Evolutionary conservation across 441 rosid species (phyloP).

Genomic region (Eruca vesicaria): DNA sequence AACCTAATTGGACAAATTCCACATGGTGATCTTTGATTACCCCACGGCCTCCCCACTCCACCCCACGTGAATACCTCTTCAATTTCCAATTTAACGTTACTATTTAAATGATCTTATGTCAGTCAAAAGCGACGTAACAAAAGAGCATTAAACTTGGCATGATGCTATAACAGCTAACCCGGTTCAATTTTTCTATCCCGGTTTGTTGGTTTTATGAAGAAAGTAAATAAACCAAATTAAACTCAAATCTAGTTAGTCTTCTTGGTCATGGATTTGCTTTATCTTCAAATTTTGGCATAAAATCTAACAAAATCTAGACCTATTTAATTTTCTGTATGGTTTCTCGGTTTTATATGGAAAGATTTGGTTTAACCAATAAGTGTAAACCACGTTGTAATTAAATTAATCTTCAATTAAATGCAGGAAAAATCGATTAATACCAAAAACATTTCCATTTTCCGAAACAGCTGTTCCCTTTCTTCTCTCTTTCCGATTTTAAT

Average conservation of each 20-base stretch:
- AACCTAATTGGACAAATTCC: conserved; percentile 20
- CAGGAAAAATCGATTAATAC: background rate
- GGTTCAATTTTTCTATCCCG: conserved; percentile 14
- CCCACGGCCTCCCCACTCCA: conserved; percentile 9
- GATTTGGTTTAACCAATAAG: background rate
- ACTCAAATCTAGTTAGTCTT: background rate
- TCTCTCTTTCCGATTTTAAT: conserved; percentile 11
- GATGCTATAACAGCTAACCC: background rate
- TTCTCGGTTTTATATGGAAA: background rate
- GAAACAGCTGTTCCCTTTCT: conserved; percentile 3
- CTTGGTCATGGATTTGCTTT: background rate
- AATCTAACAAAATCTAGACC: background rate
- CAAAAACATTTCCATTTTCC: conserved; percentile 6
- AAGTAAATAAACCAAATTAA: background rate
- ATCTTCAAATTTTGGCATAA: background rate
- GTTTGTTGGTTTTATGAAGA: background rate
- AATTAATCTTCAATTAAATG: background rate
- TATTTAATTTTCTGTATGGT: background rate
- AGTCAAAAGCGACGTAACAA: conserved; percentile 4
- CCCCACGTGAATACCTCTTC: conserved; percentile 19
- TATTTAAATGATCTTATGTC: background rate
- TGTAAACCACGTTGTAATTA: background rate
- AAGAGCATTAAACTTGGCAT: background rate
- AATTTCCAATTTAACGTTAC: conserved; percentile 7
- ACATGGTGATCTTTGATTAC: conserved; percentile 31